Base-by-base conservation (phyloP, 495 filamentous ascomycete species). In the Neurospora cerealis region DNA sequence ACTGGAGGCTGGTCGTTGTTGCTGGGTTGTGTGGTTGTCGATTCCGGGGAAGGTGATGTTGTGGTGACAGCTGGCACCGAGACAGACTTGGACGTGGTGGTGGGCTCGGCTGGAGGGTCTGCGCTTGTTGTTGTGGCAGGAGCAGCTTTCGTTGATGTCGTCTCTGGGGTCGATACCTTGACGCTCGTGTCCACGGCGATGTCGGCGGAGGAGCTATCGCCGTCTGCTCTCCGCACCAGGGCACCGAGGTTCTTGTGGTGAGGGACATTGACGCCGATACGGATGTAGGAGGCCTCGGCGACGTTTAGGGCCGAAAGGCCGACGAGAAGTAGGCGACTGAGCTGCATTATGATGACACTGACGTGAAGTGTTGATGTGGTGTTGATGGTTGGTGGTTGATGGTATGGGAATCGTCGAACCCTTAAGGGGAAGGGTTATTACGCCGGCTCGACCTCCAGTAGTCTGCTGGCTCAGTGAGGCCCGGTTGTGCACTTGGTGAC, bases 231-330 rank as follows among this genome's bases (percentile, higher is more conserved):
- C 76, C 24, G 2, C 76, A 21, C 28, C 76, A 24, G 39, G 69
- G 62, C 4, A 60, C 17, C 10, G 73, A 21, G 44, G 32, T 62
- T 8, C 66, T 48, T 66, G 60, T 48, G 39, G 70, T 74, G 34
- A 69, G 24, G 1, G 17, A 38, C 75, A 19, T 78, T 72, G 40
- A 71, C 74, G 37, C 76, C 76, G 4, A 72, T 42, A 42, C 77
- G 40, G 32, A 83, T 62, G 73, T 81, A 81, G 32, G 81, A 80
- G 54, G 83, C 83, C 72, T 83, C 81, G 39, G 81, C 82, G 73
- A 82, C 81, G 62, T 80, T 77, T 24, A 82, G 46, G 48, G 83
- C 80, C 34, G 83, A 83, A 34, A 86, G 80, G 60, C 80, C 83
- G 71, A 83, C 73, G 72, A 83, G 77, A 71, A 86, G 72, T 46